Evolutionary conservation across 768 basidiomycete genomes (phyloP).

Genomic region (Cyclocybe cylindracea): DNA sequence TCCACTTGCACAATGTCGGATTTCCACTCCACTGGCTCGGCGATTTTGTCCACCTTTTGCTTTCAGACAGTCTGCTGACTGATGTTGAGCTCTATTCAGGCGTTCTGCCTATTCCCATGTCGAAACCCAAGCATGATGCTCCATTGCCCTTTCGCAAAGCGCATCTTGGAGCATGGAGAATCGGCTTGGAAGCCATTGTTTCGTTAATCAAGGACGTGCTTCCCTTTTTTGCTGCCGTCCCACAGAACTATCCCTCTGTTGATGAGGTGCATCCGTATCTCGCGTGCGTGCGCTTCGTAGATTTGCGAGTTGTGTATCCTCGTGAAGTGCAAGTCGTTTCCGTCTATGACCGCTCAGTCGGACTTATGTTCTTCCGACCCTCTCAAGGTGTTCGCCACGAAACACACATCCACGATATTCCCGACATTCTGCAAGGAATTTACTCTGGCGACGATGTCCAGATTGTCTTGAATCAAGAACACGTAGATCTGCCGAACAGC

Average conservation of each 20-base stretch:
- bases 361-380: conserved; percentile 12
- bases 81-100: conserved; percentile 5
- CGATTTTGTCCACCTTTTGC: conserved; percentile 13
- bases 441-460: neutral
- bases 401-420: neutral
- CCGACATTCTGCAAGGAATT: conserved; percentile 8
- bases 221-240: conserved; percentile 2
- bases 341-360: conserved; percentile 5
- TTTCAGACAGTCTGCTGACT: conserved; percentile 7
- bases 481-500: conserved; percentile 7
- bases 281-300: neutral
- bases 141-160: neutral
- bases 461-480: conserved; percentile 6
- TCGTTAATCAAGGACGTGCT: neutral
- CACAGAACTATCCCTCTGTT: conserved; percentile 2
- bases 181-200: conserved; percentile 7
- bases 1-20: conserved; percentile 7
- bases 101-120: conserved; percentile 4
- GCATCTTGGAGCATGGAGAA: conserved; percentile 5
- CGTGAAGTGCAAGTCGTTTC: neutral
- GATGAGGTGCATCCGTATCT: conserved; percentile 3
- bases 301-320: neutral
- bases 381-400: conserved; percentile 1
- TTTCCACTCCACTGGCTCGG: conserved; percentile 18
- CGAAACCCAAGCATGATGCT: neutral